Conservation (phyloP, 495 filamentous ascomycete species). For the Letharia columbiana region DNA sequence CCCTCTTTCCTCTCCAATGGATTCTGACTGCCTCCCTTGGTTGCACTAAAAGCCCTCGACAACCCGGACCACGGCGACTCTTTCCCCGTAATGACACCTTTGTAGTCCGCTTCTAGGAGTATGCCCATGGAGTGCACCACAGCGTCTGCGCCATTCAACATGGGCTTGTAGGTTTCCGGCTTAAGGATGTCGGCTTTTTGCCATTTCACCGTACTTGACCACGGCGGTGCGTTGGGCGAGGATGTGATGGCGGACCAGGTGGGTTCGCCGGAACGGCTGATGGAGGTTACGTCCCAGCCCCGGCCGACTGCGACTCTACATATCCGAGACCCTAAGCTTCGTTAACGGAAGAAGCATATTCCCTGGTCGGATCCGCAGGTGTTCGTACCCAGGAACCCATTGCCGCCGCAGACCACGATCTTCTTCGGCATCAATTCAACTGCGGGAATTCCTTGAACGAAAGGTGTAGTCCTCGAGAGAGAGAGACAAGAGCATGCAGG, state of each 20-base stretch:
- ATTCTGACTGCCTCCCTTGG: conserved; percentile 49
- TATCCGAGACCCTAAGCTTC: conserved; percentile 61
- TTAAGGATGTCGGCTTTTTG: conserved; percentile 76
- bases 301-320: conserved; percentile 75
- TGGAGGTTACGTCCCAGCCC: conserved; percentile 81
- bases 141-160: conserved; percentile 64
- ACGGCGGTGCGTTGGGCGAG: conserved; percentile 61
- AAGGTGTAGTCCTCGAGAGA: background rate
- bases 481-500: background rate
- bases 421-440: conserved; percentile 27
- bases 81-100: conserved; percentile 73
- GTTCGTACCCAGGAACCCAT: conserved; percentile 69
- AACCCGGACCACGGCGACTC: conserved; percentile 70
- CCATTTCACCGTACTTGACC: conserved; percentile 80
- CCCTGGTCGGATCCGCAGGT: conserved; percentile 15
- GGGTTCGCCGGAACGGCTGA: conserved; percentile 86
- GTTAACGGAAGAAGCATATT: conserved; percentile 9
- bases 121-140: conserved; percentile 94
- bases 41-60: conserved; percentile 62
- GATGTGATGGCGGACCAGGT: conserved; percentile 72
- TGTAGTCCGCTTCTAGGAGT: conserved; percentile 96
- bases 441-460: too few species aligned
- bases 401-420: conserved; percentile 86
- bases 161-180: conserved; percentile 63
- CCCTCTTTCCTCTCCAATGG: conserved; percentile 50